phyloP scores from a whole-genome alignment of 306 rosid genomes.

The Dryas octopetala region DNA sequence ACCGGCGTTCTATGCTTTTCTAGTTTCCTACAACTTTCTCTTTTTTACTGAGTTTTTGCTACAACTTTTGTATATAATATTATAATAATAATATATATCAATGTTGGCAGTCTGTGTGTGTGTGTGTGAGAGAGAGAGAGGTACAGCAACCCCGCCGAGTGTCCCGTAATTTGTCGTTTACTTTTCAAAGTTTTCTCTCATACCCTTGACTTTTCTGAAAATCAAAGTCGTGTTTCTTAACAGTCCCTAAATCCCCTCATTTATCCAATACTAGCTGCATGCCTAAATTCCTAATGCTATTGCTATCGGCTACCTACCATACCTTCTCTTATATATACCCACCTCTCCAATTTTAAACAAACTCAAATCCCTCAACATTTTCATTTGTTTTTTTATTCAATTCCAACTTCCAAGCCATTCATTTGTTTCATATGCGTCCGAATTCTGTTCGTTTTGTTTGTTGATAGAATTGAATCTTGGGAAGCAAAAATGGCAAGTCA shows the following conservation, averaged over 20 bases:
- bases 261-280: neutral
- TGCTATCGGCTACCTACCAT: too few species aligned
- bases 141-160: neutral
- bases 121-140: too few species aligned
- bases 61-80: neutral
- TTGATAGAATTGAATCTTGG: too few species aligned
- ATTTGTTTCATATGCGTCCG: too few species aligned
- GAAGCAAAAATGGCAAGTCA: constrained; percentile 12
- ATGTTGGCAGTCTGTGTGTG: too few species aligned
- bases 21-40: constrained; percentile 5
- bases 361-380: too few species aligned
- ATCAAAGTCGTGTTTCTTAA: constrained; percentile 2
- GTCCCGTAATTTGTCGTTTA: neutral
- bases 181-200: neutral
- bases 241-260: neutral
- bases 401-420: too few species aligned
- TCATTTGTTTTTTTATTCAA: too few species aligned
- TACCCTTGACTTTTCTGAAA: constrained; percentile 12
- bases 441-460: neutral
- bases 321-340: neutral
- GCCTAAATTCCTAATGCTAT: too few species aligned
- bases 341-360: neutral
- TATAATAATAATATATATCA: too few species aligned
- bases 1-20: neutral
- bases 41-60: neutral